Evolutionary conservation across 192 early-diverging fungal genomes (phyloP), one percentile per base, ranked within the genome.

Genomic region (Backusella tarrabulga): DNA sequence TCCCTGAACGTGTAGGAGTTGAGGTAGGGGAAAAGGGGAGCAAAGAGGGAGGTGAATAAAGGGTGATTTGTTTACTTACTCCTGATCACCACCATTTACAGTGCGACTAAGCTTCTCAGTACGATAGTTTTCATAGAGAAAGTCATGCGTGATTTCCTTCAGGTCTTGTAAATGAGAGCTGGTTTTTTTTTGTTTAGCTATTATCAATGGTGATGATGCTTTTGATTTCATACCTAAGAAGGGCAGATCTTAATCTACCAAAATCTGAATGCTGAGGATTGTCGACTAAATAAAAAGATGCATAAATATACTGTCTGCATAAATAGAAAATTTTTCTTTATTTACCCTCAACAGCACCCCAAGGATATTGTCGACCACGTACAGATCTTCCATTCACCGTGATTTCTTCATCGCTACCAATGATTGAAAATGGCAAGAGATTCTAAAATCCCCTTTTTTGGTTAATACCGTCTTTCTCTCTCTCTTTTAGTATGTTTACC

Each of bases 201-300:
- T 26, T 11, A 60, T 26, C 7, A 11, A 26, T 26, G 15, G 21
- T 50, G 32, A 11, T 54, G 19, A 9, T 42, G 21, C 5, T 68
- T 41, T 89, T 32, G 32, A 32, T 32, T 32, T 32, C 32, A 32
- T 32, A 91, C 90, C 91, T 86, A 77, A 97, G 91, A 71, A 97
- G 83, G 29, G 97, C 92, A 73, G 95, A 95, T 71, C 97, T 92
- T 78, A 99, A 87, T 76, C 93, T 91, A 67, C 93, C 95, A 90
- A 98, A 99, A 83, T 99, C 98, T 74, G 92, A 95, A 88, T 99
- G 97, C 84, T 96, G 90, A 68, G 93, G 92, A 83, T 98, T 98
- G 79, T 99, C 98, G 41, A 99, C 95, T 80, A 76, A 29, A 50
- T 23, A 40, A 6, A 41, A 32, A 21, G 46, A 32, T 34, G 56